These are phyloP conservation scores for Leccinum pachyderme DNA, from an alignment of 1,284 basidiomycete genomes.

Conservation along the genomic window DNA sequence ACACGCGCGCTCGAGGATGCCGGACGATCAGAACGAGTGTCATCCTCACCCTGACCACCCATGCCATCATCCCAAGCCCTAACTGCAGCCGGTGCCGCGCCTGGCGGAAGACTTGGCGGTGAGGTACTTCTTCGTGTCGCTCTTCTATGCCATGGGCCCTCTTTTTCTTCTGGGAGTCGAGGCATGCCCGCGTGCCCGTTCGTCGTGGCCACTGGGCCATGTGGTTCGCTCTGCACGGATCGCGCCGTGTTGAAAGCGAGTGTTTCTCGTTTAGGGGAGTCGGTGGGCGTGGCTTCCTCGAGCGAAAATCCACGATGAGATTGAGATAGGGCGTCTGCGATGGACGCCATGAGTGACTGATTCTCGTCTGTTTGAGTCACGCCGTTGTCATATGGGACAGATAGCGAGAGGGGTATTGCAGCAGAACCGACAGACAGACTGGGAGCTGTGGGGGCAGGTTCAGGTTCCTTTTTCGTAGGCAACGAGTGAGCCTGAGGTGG, in stretches of 20 bases:
- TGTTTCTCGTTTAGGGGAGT: slow-evolving; percentile 26
- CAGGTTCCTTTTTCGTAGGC: slow-evolving; percentile 15
- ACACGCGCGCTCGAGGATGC: slow-evolving; percentile 32
- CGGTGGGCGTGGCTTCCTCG: slow-evolving; percentile 23
- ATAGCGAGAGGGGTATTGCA: slow-evolving; percentile 3
- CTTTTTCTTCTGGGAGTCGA: slow-evolving; percentile 11
- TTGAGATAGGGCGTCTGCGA: slow-evolving; percentile 47
- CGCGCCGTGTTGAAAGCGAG: slow-evolving; percentile 2
- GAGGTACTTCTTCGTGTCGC: slow-evolving; percentile 29
- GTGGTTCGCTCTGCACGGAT: slow-evolving; percentile 18
- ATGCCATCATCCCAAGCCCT: slow-evolving; percentile 33
- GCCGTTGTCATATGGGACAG: slow-evolving; percentile 11
- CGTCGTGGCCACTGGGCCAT: slow-evolving; percentile 12
- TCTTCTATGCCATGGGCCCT: slow-evolving; percentile 22
- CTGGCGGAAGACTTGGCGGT: slow-evolving; percentile 33
- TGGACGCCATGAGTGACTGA: slow-evolving; percentile 51
- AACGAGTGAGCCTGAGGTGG: slow-evolving; percentile 26
- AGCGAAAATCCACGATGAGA: slow-evolving; percentile 26
- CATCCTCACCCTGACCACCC: slow-evolving; percentile 26
- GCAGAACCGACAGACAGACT: slow-evolving; percentile 3
- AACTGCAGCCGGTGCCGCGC: slow-evolving; percentile 36
- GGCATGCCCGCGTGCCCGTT: slow-evolving; percentile 16
- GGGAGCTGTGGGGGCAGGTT: neutral
- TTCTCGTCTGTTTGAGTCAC: slow-evolving; percentile 21
- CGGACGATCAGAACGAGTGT: slow-evolving; percentile 38